A percentile compares a stretch with the other conserved stretches of the same genome.
These are phyloP conservation scores for Babesia caballi DNA, from an alignment of 169 alveolate species.

Conservation along the genomic window DNA sequence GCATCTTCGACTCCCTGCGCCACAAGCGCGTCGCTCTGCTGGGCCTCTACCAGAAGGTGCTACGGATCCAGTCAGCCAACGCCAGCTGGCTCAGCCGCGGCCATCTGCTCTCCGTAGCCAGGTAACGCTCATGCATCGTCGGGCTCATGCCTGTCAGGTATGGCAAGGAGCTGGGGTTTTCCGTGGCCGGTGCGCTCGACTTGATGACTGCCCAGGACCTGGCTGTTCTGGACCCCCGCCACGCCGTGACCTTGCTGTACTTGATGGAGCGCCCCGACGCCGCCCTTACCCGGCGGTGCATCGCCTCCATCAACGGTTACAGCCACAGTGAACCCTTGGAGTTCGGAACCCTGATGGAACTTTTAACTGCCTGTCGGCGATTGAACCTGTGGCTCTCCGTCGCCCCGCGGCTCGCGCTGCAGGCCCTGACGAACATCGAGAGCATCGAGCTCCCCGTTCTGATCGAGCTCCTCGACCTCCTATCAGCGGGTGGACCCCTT, in stretches of 20 bases:
- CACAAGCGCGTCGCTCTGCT: conserved; percentile 17
- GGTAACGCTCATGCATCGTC: conserved; percentile 11
- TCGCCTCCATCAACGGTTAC: not conserved
- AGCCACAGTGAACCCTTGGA: not conserved
- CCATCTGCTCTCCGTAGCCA: conserved; percentile 38
- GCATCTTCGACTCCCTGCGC: conserved; percentile 42
- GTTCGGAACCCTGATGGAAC: not conserved
- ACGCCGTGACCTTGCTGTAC: conserved; percentile 7
- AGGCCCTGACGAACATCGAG: conserved; percentile 2
- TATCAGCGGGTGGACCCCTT: conserved; percentile 2
- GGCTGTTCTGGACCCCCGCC: not conserved
- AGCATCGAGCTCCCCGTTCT: not conserved
- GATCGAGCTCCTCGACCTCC: conserved; percentile 1
- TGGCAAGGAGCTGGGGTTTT: conserved; percentile 26
- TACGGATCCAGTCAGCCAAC: conserved; percentile 7
- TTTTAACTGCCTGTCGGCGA: not conserved
- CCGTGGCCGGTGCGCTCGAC: not conserved
- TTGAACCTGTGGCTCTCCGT: conserved; percentile 1
- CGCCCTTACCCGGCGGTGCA: conserved; percentile 1
- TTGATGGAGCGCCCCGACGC: conserved; percentile 16
- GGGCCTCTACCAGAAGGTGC: conserved; percentile 51
- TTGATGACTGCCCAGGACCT: not conserved
- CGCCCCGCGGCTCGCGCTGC: not conserved
- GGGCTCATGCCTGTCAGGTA: not conserved
- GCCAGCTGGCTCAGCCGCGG: conserved; percentile 39